Evolutionary conservation across 371 early-diverging fungal genomes (phyloP).

Genomic region (Thermomucor indicae-seudaticae): DNA sequence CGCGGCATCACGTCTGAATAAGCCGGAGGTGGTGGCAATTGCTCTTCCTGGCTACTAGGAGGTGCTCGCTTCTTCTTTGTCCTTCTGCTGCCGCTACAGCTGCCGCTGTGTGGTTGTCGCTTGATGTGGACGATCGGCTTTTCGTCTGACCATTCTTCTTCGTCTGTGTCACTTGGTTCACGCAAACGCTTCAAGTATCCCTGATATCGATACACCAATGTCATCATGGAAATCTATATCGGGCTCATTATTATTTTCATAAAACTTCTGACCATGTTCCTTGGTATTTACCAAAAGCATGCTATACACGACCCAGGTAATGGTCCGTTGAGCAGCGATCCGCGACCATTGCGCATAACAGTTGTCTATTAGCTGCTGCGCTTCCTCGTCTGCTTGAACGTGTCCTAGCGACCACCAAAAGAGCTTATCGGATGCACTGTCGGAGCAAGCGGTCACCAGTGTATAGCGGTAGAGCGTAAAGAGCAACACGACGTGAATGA

Average conservation of each 20-base stretch:
- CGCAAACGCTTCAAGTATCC: too few species aligned
- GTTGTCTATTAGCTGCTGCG: background rate
- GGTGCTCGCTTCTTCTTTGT: background rate
- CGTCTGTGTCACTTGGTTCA: background rate
- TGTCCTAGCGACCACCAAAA: constrained; percentile 18
- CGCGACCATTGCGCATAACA: constrained; percentile 2
- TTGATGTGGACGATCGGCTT: background rate
- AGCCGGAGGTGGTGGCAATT: background rate
- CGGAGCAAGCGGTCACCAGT: background rate
- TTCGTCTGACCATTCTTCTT: background rate
- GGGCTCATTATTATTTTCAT: background rate
- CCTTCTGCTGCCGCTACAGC: background rate
- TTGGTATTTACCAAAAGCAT: background rate
- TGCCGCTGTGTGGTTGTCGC: background rate
- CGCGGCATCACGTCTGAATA: too few species aligned
- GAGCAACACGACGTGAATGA: constrained; percentile 8
- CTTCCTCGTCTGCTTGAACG: background rate
- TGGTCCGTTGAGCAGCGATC: constrained; percentile 8
- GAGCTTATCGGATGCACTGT: background rate
- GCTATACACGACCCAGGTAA: constrained; percentile 11
- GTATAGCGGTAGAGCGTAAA: constrained; percentile 11
- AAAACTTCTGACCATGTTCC: background rate
- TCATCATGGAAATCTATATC: background rate
- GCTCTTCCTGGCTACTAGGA: background rate
- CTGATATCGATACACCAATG: constrained; percentile 1